These are phyloP conservation scores for Magnolia changhungtana DNA, from an alignment of 164 flowering plant species.

Conservation along the genomic window DNA sequence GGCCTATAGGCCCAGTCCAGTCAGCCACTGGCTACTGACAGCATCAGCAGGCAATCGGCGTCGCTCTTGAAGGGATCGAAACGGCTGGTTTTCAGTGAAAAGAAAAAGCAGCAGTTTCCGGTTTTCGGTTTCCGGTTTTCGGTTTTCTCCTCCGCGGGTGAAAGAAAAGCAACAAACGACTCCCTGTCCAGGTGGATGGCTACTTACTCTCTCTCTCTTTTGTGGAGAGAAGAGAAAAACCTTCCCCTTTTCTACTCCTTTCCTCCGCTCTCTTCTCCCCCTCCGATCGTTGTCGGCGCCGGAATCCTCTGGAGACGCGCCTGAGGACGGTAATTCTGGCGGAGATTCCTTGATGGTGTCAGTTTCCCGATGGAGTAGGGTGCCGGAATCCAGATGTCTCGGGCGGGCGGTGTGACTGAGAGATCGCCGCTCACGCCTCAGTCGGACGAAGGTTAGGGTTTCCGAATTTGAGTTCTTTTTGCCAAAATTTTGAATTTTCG, in stretches of 20 bases:
- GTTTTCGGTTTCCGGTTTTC: not conserved
- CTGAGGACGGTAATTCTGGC: not conserved
- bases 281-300: slow-evolving; percentile 11
- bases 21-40: no score
- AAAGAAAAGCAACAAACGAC: not conserved
- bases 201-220: slow-evolving; percentile 29
- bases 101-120: not conserved
- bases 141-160: not conserved
- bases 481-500: not conserved
- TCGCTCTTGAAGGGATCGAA: no score
- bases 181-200: slow-evolving; percentile 18
- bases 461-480: not conserved
- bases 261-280: not conserved
- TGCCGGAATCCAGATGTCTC: slow-evolving; percentile 46
- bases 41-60: no score
- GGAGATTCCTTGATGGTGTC: slow-evolving; percentile 29
- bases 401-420: slow-evolving; percentile 33
- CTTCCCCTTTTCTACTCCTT: slow-evolving; percentile 9
- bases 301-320: not conserved
- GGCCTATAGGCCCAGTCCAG: no score
- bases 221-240: slow-evolving; percentile 36
- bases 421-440: slow-evolving; percentile 42
- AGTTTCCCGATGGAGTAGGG: slow-evolving; percentile 40
- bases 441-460: slow-evolving; percentile 37
- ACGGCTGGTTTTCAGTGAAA: no score